Evolutionary conservation across 164 flowering plant genomes (phyloP).

Genomic region (Brasenia schreberi): DNA sequence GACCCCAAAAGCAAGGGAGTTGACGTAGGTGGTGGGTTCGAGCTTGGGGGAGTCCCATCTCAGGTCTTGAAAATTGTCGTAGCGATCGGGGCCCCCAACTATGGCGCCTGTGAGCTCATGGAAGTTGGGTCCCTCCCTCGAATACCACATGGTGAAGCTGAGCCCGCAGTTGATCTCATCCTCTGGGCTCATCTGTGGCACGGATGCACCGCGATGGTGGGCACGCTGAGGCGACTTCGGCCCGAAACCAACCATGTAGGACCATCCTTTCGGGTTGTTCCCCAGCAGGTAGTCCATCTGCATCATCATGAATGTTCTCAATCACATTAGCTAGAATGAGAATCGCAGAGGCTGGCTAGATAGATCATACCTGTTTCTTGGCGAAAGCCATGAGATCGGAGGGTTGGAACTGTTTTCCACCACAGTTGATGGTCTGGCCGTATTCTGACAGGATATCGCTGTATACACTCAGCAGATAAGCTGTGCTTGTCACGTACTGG

Average conservation of each 20-base stretch:
- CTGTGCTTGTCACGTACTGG: conserved; percentile 63
- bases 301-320: not conserved
- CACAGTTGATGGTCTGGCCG: conserved; percentile 45
- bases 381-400: conserved; percentile 42
- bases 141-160: conserved; percentile 52
- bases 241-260: conserved; percentile 95
- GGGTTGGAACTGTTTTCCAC: conserved; percentile 30
- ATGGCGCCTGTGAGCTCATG: conserved; percentile 91
- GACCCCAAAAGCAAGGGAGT: conserved; percentile 40
- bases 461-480: conserved; percentile 48
- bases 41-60: conserved; percentile 37
- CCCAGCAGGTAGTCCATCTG: conserved; percentile 90
- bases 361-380: conserved; percentile 48
- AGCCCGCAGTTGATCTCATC: conserved; percentile 34
- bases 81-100: conserved; percentile 75
- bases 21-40: conserved; percentile 72
- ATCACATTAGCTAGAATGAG: too few species aligned
- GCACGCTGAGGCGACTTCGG: conserved; percentile 53
- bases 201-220: conserved; percentile 88
- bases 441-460: conserved; percentile 41
- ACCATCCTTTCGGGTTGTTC: conserved; percentile 47
- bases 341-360: too few species aligned
- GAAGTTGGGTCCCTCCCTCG: conserved; percentile 35
- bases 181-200: conserved; percentile 17
- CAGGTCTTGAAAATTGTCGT: conserved; percentile 51